Percentiles rank a stretch among this genome's conserved stretches.
Conservation (phyloP, 129 eudicot species). For the Escallonia rubra region DNA sequence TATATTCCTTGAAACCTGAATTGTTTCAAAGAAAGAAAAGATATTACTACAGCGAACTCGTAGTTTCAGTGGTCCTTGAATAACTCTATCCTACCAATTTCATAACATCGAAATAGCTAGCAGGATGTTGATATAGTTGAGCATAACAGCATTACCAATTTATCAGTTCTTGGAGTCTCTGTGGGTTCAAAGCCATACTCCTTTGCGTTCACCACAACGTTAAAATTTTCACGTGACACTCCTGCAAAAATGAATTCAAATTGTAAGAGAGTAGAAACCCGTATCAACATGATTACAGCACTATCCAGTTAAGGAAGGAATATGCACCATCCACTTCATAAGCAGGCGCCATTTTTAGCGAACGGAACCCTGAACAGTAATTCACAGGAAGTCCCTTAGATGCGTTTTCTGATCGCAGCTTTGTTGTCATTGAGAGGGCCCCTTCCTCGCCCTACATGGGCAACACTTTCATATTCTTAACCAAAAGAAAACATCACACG, state of each 20-base stretch:
- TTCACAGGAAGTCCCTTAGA: conserved; percentile 96
- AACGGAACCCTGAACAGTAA: conserved; percentile 97
- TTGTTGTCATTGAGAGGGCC: conserved; percentile 96
- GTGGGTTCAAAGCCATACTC: conserved; percentile 78
- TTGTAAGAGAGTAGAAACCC: too few species aligned
- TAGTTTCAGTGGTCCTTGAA: too few species aligned
- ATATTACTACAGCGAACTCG: too few species aligned
- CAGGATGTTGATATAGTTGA: too few species aligned
- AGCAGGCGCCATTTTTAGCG: conserved; percentile 43
- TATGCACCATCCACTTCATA: conserved; percentile 60
- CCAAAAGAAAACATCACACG: too few species aligned
- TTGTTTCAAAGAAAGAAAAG: background rate
- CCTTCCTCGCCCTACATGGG: conserved; percentile 92
- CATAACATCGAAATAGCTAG: too few species aligned
- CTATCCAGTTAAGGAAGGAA: conserved; percentile 3
- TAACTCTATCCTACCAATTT: too few species aligned
- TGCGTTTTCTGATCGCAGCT: conserved; percentile 48
- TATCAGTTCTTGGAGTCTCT: conserved; percentile 97
- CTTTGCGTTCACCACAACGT: conserved; percentile 63
- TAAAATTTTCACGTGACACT: conserved; percentile 85
- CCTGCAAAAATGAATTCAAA: conserved; percentile 31
- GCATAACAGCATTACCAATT: conserved; percentile 51
- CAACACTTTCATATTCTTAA: conserved; percentile 1
- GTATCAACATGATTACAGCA: too few species aligned
- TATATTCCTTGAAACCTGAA: conserved; percentile 77